Percentiles rank a stretch among this genome's conserved stretches.
These are phyloP conservation scores for Lipomyces sp. DNA, from an alignment of 805 yeast species.

Conservation along the genomic window DNA sequence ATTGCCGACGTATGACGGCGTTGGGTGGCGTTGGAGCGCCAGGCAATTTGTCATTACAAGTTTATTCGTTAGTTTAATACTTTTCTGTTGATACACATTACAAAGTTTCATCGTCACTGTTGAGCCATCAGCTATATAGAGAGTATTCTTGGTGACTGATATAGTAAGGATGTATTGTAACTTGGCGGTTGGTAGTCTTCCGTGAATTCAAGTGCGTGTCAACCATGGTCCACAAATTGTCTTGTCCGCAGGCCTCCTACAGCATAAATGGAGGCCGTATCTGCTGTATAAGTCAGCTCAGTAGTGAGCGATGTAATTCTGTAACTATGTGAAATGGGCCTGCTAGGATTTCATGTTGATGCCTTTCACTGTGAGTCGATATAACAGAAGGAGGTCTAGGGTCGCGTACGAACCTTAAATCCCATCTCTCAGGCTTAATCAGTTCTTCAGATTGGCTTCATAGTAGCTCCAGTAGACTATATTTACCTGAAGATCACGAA, in stretches of 20 bases:
- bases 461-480: not conserved
- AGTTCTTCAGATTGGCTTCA: not conserved
- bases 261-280: not conserved
- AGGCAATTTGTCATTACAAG: not conserved
- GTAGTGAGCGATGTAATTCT: not conserved
- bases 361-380: too few relatives aligned
- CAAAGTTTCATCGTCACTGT: not conserved
- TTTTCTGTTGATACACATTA: not conserved
- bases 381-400: not conserved
- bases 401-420: not conserved
- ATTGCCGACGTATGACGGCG: not conserved
- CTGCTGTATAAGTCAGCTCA: not conserved
- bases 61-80: not conserved
- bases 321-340: not conserved
- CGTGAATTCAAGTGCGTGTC: not conserved
- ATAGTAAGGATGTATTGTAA: not conserved
- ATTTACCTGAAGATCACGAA: not conserved
- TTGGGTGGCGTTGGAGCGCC: not conserved
- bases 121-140: not conserved
- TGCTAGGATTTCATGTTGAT: too few relatives aligned
- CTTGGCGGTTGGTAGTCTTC: not conserved
- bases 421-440: not conserved
- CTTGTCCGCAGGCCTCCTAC: not conserved
- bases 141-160: not conserved
- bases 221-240: not conserved